Evolutionary conservation across 352 stramenopile genomes (phyloP), one percentile per base, ranked within the genome.

Genomic region (Globisporangium carolinianum): DNA sequence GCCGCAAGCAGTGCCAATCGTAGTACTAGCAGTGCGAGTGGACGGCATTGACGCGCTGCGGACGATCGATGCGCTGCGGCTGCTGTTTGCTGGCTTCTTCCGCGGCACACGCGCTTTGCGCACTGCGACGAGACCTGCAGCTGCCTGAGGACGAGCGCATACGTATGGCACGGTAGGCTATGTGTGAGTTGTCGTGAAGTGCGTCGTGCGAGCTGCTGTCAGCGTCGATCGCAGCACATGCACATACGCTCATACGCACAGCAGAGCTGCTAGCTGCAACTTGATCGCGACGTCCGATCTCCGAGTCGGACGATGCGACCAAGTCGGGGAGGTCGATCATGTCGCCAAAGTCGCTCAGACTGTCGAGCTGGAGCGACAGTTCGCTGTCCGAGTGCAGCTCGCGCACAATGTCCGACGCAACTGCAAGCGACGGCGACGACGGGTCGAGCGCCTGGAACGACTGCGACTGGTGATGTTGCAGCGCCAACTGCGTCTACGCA

Each of bases 271-370:
- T 18, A 17, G 42, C 7, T 15, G n/a, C 42, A 11, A 17, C 46
- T 9, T 45, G 36, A 41, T 63, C 24, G 24, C 24, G 47, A 7
- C 60, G 53, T 10, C 41, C 49, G 17, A 57, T 37, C 60, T 65
- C 60, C 41, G 53, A 53, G n/a, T 81, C 75, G 3, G 68, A 81
- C 1, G 64, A 79, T 5, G 71, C 72, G 32, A 85, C 62, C 18
- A 85, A 60, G 35, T 85, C 73, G n/a, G 73, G 71, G 1, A 85
- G 67, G 49, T 85, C 66, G 51, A 85, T 81, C 43, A 79, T 75
- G 46, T 83, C 75, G 45, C 76, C 71, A 57, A 83, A 72, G 57
- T 85, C 73, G 39, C 73, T 85, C 18, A 83, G 56, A 36, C 64
- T 75, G 55, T 83, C 73, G 15, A 83, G 62, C 46, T 76, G 68